Evolutionary conservation across 768 basidiomycete genomes (phyloP).

Genomic region (Termitomyces sp.): DNA sequence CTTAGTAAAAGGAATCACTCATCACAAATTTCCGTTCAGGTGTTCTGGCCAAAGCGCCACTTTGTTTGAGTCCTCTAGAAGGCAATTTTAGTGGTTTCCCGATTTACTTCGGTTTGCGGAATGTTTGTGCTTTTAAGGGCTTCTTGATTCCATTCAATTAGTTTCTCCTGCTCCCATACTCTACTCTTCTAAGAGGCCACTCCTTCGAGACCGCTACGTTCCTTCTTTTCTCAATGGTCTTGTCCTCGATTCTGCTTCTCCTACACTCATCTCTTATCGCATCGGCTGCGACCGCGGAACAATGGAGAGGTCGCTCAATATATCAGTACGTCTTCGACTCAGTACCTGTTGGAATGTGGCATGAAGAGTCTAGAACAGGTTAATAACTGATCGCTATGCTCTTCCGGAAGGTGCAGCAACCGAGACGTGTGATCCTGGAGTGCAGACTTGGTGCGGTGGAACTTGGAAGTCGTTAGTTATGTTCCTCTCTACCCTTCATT

Average conservation of each 20-base stretch:
- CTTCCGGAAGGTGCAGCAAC: conserved; percentile 51
- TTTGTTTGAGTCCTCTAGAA: background rate
- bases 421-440: conserved; percentile 50
- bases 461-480: conserved; percentile 63
- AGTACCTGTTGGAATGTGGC: background rate
- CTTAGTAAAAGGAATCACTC: background rate
- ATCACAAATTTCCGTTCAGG: background rate
- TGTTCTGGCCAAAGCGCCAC: no score
- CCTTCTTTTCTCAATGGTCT: conserved; percentile 20
- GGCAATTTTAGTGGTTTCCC: background rate
- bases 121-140: background rate
- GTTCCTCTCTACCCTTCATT: background rate
- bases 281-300: conserved; percentile 60
- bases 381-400: conserved; percentile 77
- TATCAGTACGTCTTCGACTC: conserved; percentile 55
- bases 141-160: background rate
- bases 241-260: conserved; percentile 23
- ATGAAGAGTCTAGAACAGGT: conserved; percentile 28
- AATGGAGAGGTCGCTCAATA: conserved; percentile 76
- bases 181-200: background rate
- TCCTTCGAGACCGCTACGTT: conserved; percentile 1
- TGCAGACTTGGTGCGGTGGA: conserved; percentile 80
- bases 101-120: background rate
- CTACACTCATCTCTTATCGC: conserved; percentile 23
- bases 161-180: background rate